A percentile compares a stretch with the other conserved stretches of the same genome.
Conservation (phyloP, 2,329 filamentous ascomycete species). For the Endothia cerciana region DNA sequence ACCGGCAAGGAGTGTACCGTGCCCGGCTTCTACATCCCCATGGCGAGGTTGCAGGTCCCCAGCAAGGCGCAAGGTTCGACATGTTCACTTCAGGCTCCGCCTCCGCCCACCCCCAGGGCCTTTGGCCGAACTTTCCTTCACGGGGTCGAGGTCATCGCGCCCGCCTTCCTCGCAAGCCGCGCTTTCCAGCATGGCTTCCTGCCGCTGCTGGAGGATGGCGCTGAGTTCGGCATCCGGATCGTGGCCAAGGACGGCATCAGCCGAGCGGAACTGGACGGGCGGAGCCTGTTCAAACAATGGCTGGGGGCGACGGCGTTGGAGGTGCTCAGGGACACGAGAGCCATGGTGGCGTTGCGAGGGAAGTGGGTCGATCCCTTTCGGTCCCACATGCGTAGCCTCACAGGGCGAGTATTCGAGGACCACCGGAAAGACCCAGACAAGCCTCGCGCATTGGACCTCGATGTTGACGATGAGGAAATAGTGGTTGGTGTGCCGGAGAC, state of each 20-base stretch:
- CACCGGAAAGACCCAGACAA: background rate
- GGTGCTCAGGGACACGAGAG: constrained; percentile 3
- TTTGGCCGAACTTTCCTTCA: background rate
- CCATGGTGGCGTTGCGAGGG: background rate
- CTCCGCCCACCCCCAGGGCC: background rate
- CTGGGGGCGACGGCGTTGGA: constrained; percentile 18
- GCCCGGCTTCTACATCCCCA: constrained; percentile 12
- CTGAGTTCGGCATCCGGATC: background rate
- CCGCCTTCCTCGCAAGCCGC: constrained; percentile 20
- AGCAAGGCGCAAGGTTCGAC: background rate
- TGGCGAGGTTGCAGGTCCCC: constrained; percentile 20
- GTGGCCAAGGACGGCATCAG: background rate
- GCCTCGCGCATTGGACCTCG: no score
- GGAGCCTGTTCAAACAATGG: constrained; percentile 10
- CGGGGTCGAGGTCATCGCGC: constrained; percentile 12
- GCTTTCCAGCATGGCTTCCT: constrained; percentile 24
- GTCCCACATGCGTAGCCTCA: background rate
- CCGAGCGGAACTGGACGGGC: background rate
- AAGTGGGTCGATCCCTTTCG: constrained; percentile 19
- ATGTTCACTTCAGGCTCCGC: background rate
- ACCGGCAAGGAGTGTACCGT: background rate
- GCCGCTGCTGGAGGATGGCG: constrained; percentile 12
- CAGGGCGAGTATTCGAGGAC: background rate
- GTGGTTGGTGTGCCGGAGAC: background rate
- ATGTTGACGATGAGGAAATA: no score